Evolutionary conservation across 225 moss, liverwort and hornwort species (phyloP), one percentile per base, ranked within the genome.

Genomic region (Sphagnum tenellum): DNA sequence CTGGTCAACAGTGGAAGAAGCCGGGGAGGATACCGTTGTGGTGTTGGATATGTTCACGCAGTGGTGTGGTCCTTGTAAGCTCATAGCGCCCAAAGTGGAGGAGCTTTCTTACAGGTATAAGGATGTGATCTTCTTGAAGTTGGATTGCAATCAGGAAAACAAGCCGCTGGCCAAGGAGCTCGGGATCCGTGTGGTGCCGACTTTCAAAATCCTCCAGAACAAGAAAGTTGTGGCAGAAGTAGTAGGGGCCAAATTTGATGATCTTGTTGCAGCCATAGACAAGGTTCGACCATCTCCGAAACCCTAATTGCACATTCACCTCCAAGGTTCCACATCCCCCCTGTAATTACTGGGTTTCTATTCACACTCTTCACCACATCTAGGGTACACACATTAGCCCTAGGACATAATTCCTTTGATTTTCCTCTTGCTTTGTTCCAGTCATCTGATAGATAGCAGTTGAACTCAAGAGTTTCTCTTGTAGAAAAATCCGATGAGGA

Each of bases 51-150:
- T 98, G 96, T 98, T 82, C 69, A 98, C 96, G 48, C 90, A 98
- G 72, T 92, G 87, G 92, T 98, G 98, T 63, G 93, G 98, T 4
- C 98, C 98, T 62, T 98, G 98, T 69, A 98, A 90, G 82, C 74
- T 98, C 63, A 98, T 98, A 80, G 66, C 62, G n/a, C 98, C 98
- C 11, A 89, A 84, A 76, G 47, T 98, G 46, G 12, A 70, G 0
- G 58, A 70, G 46, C 81, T 98, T 5, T 82, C 98, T 52, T 76
- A 68, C 66, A 62, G 66, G 0, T 78, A 89, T 70, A 82, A 75
- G 49, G 93, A 98, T 62, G 93, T 90, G 45, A 83, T 84, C 60
- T 98, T 98, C 58, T 62, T 77, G 70, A 98, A 98, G 78, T 65
- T 98, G 59, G 98, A 98, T 70, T 98, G 98, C 78, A 98, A 98